Evolutionary conservation across 2,329 filamentous ascomycete genomes (phyloP).

Genomic region (Claviceps pazoutovae): DNA sequence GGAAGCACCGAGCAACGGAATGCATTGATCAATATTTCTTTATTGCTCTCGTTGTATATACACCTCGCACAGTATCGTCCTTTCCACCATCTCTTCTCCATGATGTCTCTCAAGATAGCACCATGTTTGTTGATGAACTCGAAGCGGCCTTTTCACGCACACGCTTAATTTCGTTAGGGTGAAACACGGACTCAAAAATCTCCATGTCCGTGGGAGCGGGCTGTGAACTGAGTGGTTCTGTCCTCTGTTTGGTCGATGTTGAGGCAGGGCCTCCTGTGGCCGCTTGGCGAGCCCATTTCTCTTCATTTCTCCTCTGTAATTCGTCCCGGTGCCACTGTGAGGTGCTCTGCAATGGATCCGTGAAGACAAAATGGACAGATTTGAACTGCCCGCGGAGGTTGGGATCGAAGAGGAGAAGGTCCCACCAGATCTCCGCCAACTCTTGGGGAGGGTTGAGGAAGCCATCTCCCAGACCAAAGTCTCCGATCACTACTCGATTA

Average conservation of each 20-base stretch:
- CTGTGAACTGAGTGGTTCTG: slow-evolving; percentile 17
- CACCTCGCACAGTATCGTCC: background rate
- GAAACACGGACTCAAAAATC: slow-evolving; percentile 41
- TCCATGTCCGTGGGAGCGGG: slow-evolving; percentile 29
- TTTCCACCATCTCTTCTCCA: background rate
- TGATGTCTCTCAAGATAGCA: slow-evolving; percentile 20
- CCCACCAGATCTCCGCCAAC: slow-evolving; percentile 51
- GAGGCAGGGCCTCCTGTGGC: no score
- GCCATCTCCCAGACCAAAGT: slow-evolving; percentile 50
- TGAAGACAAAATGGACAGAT: slow-evolving; percentile 51
- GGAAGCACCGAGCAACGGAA: no score
- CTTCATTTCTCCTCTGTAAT: no score
- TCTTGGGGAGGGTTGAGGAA: slow-evolving; percentile 52
- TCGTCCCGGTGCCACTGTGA: slow-evolving; percentile 39
- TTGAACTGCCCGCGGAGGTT: slow-evolving; percentile 48
- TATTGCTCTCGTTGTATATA: no score
- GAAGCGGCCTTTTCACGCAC: slow-evolving; percentile 39
- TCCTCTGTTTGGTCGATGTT: slow-evolving; percentile 7
- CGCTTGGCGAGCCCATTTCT: no score
- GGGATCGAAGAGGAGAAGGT: slow-evolving; percentile 47
- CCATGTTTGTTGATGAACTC: slow-evolving; percentile 38
- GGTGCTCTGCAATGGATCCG: slow-evolving; percentile 41
- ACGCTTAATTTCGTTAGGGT: slow-evolving; percentile 32
- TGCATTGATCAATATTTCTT: no score
- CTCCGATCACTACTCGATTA: slow-evolving; percentile 44